Evolutionary conservation across 116 monocot genomes (phyloP), one percentile per base, ranked within the genome.

Genomic region (Posidonia oceanica): DNA sequence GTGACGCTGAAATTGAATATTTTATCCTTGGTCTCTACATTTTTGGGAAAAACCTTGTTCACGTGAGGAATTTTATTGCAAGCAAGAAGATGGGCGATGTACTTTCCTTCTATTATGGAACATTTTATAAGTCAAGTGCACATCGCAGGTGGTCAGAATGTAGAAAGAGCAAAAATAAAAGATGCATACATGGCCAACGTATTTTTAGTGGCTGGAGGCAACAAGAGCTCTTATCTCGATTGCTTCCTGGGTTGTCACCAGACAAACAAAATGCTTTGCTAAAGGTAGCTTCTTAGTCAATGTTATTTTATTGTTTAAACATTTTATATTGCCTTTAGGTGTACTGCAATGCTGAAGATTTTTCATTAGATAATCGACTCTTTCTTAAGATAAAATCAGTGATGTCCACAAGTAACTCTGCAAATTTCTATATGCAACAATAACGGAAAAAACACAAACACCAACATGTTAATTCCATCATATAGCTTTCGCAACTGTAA

Each of bases 121-220:
- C 76, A 14, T 96, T 96, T 57, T 96, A 85, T 61, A 91, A 80
- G 39, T 91, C 87, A 69, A 84, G 85, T 70, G 79, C 60, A 61
- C 72, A 89, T 7, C 74, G 66, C 14, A 84, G 79, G 77, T 96
- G 96, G 96, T 77, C 81, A 73, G 83, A 83, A n/a, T 81, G 81
- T 77, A 77, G 85, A 79, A 91, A 96, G 78, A 74, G 74, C 59
- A 84, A 68, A 75, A 82, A 78, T 62, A 82, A 82, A 69, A 84
- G 70, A 70, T 80, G 77, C 39, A 85, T 91, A 61, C 54, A 79
- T 75, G 91, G 91, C 52, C 71, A 84, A 52, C 83, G 87, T 2
- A 86, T 96, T 66, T 96, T 96, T 73, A 89, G 83, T 22, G 91
- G 96, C 71, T 76, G 80, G 75, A 87, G 96, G 71, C 96, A 91